A percentile compares a stretch with the other conserved stretches of the same genome.
phyloP scores from a whole-genome alignment of 1,139 yeast genomes.

The Magnusiomyces clavatus region DNA sequence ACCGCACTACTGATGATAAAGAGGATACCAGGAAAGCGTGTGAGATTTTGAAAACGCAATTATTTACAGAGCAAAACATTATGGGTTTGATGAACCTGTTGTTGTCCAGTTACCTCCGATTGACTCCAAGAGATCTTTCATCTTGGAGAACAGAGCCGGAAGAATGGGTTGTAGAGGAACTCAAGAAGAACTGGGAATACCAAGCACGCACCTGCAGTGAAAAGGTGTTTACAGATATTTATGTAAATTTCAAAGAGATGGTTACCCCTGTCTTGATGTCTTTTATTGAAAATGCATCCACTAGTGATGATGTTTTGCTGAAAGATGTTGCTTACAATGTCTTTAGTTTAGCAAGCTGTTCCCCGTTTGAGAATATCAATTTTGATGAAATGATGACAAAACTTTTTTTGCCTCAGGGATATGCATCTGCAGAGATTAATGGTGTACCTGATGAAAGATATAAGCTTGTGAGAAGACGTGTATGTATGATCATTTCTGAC shows the following conservation, averaged over 20 bases:
- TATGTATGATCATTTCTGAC: slow-evolving; percentile 66
- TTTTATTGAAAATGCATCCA: slow-evolving; percentile 50
- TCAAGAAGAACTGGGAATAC: slow-evolving; percentile 71
- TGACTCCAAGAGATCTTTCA: slow-evolving; percentile 70
- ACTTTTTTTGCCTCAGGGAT: slow-evolving; percentile 62
- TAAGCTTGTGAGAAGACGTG: slow-evolving; percentile 60
- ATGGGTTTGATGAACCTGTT: slow-evolving; percentile 56
- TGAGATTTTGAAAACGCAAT: slow-evolving; percentile 41
- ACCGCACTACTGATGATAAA: slow-evolving; percentile 46
- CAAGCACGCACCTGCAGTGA: slow-evolving; percentile 87
- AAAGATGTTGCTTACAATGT: slow-evolving; percentile 78
- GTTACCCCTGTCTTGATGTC: slow-evolving; percentile 54
- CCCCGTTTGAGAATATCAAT: slow-evolving; percentile 55
- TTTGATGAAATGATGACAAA: slow-evolving; percentile 53
- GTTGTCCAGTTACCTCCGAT: slow-evolving; percentile 62
- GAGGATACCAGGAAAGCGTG: slow-evolving; percentile 55
- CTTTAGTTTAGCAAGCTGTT: slow-evolving; percentile 66
- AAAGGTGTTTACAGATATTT: slow-evolving; percentile 68
- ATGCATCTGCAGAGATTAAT: slow-evolving; percentile 15
- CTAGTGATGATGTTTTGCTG: slow-evolving; percentile 45
- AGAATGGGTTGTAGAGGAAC: slow-evolving; percentile 83
- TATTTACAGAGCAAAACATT: slow-evolving; percentile 52
- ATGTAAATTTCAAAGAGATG: slow-evolving; percentile 54
- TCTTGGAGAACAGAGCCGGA: slow-evolving; percentile 83
- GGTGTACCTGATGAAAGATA: slow-evolving; percentile 38